Evolutionary conservation across 2,329 filamentous ascomycete genomes (phyloP).

Genomic region (Bertia moriformis): DNA sequence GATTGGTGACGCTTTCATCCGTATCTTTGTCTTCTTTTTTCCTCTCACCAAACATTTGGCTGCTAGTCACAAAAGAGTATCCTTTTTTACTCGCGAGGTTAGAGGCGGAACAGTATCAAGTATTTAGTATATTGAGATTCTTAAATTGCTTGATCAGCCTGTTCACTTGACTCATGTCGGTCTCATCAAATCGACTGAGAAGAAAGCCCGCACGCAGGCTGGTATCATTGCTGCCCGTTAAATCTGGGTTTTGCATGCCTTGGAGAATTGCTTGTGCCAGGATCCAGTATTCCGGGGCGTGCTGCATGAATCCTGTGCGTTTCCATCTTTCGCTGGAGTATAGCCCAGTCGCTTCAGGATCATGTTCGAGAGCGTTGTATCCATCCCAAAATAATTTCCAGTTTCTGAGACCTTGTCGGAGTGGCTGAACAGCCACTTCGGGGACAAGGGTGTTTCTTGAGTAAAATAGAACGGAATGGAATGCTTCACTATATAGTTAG

Average conservation of each 20-base stretch:
- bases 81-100: no score
- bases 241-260: neutral
- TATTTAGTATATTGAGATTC: no score
- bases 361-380: slow-evolving; percentile 6
- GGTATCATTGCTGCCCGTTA: neutral
- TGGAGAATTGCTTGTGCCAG: slow-evolving; percentile 13
- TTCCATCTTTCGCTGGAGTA: slow-evolving; percentile 15
- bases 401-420: slow-evolving; percentile 13
- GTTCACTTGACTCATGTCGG: slow-evolving; percentile 22
- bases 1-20: no score
- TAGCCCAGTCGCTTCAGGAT: slow-evolving; percentile 3
- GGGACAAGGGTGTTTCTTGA: slow-evolving; percentile 16
- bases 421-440: slow-evolving; percentile 10
- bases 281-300: slow-evolving; percentile 18
- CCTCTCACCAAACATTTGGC: no score
- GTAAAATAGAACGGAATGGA: slow-evolving; percentile 18
- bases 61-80: no score
- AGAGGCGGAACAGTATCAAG: no score
- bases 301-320: slow-evolving; percentile 16
- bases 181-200: slow-evolving; percentile 21
- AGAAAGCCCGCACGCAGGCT: slow-evolving; percentile 9
- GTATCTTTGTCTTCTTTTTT: no score
- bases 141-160: slow-evolving; percentile 19
- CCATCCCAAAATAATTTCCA: slow-evolving; percentile 12
- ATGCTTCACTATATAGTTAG: slow-evolving; percentile 5